Base-by-base conservation (phyloP, 2,329 filamentous ascomycete genomes). In the Lasiodiplodia sp. region DNA sequence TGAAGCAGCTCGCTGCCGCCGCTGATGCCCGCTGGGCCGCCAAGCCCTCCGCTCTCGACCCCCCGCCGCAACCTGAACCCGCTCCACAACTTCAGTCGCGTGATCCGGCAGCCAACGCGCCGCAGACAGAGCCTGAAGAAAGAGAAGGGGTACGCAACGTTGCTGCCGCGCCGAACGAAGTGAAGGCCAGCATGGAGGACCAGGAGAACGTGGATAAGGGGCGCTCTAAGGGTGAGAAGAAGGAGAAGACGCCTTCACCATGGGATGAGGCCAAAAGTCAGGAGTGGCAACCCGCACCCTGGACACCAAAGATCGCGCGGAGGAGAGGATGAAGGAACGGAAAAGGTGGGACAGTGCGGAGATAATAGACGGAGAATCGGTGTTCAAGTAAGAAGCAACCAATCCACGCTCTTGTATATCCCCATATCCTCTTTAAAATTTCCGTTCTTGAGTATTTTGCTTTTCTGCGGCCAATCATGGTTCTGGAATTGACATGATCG, bases 11-110 rank as follows among this genome's bases (percentile, higher is more conserved):
- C 25, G 88, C 88, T 2, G 83, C 82, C 57, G 79, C 86, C 53
- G 88, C 88, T 49, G 88, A 90, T 74, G 86, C 86, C 70, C 80
- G 87, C 71, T 91, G 88, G 88, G 87, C 84, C 10, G 83, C 83
- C 60, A 86, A 88, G 71, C 84, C 87, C 1, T 88, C 86, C 4
- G 86, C 83, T 69, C 82, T 90, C 47, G 87, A 90, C 73, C 82
- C 82, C 66, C 87, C 87, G 1, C 79, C 83, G 52, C 81, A 80
- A 47, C 81, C 84, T 67, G 83, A 86, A 69, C 80, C 83, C 3
- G 72, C 75, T n/a, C 83, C 83, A 52, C 80, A 83, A 51, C 79
- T 83, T 14, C 78, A 80, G 47, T 78, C 81, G 25, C 78, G 78
- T 66, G 82, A 85, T 67, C 76, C 79, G 5, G 79, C 79, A 37